These are phyloP conservation scores for Marvania coccoides DNA, from an alignment of 139 green algal genomes.

Conservation along the genomic window DNA sequence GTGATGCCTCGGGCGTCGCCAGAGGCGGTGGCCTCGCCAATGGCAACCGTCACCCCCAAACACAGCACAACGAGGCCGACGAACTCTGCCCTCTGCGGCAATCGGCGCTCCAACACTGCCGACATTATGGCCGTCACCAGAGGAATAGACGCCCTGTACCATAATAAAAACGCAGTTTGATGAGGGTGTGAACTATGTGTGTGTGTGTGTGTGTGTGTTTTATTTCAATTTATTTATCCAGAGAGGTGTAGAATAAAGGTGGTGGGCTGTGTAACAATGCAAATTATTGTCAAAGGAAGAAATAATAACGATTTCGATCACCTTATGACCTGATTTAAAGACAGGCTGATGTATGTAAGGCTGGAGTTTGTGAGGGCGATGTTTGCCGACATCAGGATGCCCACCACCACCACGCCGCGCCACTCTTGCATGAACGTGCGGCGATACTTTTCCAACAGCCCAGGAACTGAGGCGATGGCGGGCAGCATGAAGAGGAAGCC, in stretches of 20 bases:
- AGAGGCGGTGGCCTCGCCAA: not conserved
- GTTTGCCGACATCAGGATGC: not conserved
- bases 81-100: not conserved
- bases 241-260: too few species aligned
- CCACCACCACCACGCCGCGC: too few species aligned
- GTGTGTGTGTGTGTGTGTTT: too few species aligned
- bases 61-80: not conserved
- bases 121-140: not conserved
- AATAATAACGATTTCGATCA: not conserved
- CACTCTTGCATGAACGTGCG: too few species aligned
- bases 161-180: not conserved
- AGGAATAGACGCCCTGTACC: not conserved
- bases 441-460: too few species aligned
- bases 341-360: conserved; percentile 1
- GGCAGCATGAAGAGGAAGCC: not conserved
- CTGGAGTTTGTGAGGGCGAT: not conserved
- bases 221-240: too few species aligned
- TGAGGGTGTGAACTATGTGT: not conserved
- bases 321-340: conserved; percentile 5
- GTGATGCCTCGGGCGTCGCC: not conserved
- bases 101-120: not conserved
- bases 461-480: too few species aligned
- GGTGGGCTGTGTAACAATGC: too few species aligned
- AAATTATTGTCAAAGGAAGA: not conserved
- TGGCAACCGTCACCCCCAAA: not conserved